phyloP scores from a whole-genome alignment of 2,329 filamentous ascomycete genomes.

The Alternaria consortialis region DNA sequence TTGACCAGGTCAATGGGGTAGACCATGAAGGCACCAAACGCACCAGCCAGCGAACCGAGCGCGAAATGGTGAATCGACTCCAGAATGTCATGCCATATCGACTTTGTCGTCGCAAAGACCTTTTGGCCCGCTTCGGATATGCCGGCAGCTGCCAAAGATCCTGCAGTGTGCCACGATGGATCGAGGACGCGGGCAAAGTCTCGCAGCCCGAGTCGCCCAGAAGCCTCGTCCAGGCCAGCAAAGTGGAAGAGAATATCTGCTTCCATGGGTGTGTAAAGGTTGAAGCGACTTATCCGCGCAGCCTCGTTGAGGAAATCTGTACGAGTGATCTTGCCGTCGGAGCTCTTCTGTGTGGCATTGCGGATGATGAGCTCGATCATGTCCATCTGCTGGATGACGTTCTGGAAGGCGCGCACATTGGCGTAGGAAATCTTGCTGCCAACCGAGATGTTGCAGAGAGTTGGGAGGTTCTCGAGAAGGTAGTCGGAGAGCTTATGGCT shows the following conservation, averaged over 20 bases:
- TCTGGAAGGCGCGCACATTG: constrained; percentile 97
- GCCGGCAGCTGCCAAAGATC: constrained; percentile 60
- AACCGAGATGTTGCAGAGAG: constrained; percentile 91
- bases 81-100: constrained; percentile 69
- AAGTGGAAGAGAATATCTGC: constrained; percentile 99
- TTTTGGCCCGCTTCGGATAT: constrained; percentile 59
- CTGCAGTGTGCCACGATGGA: constrained; percentile 82
- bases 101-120: constrained; percentile 64
- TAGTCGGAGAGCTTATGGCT: constrained; percentile 98
- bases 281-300: constrained; percentile 88
- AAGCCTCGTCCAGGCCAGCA: constrained; percentile 88
- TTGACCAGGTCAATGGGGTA: constrained; percentile 99
- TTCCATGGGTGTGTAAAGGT: constrained; percentile 97
- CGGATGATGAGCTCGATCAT: constrained; percentile 92
- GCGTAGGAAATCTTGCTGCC: constrained; percentile 96
- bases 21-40: constrained; percentile 99
- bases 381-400: constrained; percentile 97
- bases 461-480: constrained; percentile 86
- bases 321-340: constrained; percentile 91
- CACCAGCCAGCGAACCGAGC: constrained; percentile 88
- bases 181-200: constrained; percentile 97
- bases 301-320: constrained; percentile 96
- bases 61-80: constrained; percentile 90
- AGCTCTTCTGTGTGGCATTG: constrained; percentile 82
- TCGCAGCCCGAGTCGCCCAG: constrained; percentile 78